Conservation (phyloP, 805 yeast genomes). For the Kuraishia floccosa region DNA sequence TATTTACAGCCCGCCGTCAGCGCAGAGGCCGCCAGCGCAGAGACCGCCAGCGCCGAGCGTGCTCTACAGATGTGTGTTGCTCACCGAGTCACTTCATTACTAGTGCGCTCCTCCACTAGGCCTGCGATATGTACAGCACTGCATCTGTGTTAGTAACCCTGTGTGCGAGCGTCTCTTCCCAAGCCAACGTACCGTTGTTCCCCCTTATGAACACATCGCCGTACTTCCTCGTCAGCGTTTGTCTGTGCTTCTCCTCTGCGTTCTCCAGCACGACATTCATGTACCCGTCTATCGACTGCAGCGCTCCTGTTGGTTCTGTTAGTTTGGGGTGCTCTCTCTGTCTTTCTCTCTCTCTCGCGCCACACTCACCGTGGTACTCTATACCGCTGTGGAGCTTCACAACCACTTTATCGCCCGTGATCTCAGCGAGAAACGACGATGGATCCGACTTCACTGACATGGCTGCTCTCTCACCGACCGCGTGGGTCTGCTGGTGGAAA, state of each 20-base stretch:
- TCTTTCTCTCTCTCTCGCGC: neutral
- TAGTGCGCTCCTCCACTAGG: no score
- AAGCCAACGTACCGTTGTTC: slow-evolving; percentile 61
- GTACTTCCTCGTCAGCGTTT: slow-evolving; percentile 33
- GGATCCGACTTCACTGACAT: slow-evolving; percentile 33
- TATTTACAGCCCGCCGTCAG: no score
- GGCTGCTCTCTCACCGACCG: no score
- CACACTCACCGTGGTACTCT: slow-evolving; percentile 50
- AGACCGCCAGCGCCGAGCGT: no score
- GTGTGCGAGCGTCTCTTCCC: neutral
- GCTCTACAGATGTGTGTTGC: no score
- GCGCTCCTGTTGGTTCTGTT: slow-evolving; percentile 20
- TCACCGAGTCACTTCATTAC: no score
- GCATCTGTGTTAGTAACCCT: neutral
- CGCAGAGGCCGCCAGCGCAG: no score
- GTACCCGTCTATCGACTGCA: slow-evolving; percentile 91
- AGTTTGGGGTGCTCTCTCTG: neutral
- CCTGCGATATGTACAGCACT: slow-evolving; percentile 3
- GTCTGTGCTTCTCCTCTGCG: slow-evolving; percentile 53
- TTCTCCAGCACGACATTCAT: slow-evolving; percentile 88
- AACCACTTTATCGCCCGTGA: slow-evolving; percentile 68
- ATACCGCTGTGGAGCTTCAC: slow-evolving; percentile 85
- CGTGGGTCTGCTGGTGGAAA: no score
- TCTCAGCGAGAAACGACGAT: slow-evolving; percentile 66
- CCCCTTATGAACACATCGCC: slow-evolving; percentile 85